These are phyloP conservation scores for Aspergillus hancockii DNA, from an alignment of 495 filamentous ascomycete species.

Conservation along the genomic window DNA sequence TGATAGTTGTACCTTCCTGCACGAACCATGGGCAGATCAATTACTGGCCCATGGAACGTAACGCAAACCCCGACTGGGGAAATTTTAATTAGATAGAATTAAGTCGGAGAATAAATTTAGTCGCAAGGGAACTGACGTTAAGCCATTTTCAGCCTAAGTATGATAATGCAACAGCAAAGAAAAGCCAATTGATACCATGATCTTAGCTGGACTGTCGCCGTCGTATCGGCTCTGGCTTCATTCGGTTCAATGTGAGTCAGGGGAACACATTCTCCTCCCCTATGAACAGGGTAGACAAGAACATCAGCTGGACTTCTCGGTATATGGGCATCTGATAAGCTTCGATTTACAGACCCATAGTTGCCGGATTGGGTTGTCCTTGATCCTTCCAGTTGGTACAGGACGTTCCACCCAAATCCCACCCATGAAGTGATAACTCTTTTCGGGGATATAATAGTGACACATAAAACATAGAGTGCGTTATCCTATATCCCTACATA, in stretches of 20 bases:
- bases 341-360: neutral
- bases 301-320: too few relatives aligned
- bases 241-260: too few relatives aligned
- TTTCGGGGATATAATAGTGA: neutral
- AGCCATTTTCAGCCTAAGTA: neutral
- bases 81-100: neutral
- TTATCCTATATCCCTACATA: neutral
- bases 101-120: constrained; percentile 7
- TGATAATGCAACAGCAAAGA: neutral
- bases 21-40: constrained; percentile 14
- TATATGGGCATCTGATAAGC: neutral
- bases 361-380: neutral
- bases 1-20: neutral
- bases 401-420: neutral
- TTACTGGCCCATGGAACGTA: constrained; percentile 7
- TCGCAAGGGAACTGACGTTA: neutral
- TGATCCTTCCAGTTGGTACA: neutral
- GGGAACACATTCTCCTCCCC: neutral
- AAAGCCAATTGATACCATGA: neutral
- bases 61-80: constrained; percentile 3
- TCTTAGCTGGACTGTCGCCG: too few relatives aligned
- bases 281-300: neutral
- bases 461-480: neutral
- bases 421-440: too few relatives aligned
- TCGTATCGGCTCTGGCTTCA: too few relatives aligned